Conservation (phyloP, 768 basidiomycete genomes). For the Leccinum ochraceum region DNA sequence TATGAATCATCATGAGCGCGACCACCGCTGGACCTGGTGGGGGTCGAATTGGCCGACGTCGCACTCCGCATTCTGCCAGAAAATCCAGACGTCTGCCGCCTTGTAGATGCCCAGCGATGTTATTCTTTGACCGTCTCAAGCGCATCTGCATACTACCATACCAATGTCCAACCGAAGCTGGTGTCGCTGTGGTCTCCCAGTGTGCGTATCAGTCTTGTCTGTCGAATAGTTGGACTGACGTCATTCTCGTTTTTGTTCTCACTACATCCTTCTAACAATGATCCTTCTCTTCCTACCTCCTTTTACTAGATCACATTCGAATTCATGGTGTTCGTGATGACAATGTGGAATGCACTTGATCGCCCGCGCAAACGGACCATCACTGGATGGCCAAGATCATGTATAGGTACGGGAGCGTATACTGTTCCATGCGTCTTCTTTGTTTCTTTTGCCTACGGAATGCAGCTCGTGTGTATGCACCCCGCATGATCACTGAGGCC, state of each 20-base stretch:
- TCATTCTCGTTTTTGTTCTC: not conserved
- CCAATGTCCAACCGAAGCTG: slow-evolving; percentile 18
- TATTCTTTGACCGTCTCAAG: too few species aligned
- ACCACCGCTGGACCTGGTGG: too few species aligned
- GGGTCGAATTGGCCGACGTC: too few species aligned
- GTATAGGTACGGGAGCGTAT: slow-evolving; percentile 24
- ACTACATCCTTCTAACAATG: not conserved
- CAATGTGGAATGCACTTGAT: too few species aligned
- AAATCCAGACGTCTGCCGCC: too few species aligned
- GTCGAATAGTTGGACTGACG: not conserved
- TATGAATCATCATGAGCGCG: too few species aligned
- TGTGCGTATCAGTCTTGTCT: slow-evolving; percentile 10
- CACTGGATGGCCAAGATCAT: slow-evolving; percentile 14
- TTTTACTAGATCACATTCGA: slow-evolving; percentile 11
- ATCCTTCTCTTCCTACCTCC: not conserved
- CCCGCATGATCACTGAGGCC: slow-evolving; percentile 10
- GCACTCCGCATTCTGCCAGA: too few species aligned
- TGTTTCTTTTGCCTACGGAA: not conserved
- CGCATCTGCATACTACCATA: not conserved
- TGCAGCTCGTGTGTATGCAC: not conserved
- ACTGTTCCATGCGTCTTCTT: slow-evolving; percentile 28
- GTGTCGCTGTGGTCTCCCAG: slow-evolving; percentile 31
- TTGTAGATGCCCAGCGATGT: too few species aligned
- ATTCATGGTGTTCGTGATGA: too few species aligned
- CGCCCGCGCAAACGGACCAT: too few species aligned